Evolutionary conservation across 495 filamentous ascomycete species (phyloP), one percentile per base, ranked within the genome.

Genomic region (Aspergillus egyptiacus): DNA sequence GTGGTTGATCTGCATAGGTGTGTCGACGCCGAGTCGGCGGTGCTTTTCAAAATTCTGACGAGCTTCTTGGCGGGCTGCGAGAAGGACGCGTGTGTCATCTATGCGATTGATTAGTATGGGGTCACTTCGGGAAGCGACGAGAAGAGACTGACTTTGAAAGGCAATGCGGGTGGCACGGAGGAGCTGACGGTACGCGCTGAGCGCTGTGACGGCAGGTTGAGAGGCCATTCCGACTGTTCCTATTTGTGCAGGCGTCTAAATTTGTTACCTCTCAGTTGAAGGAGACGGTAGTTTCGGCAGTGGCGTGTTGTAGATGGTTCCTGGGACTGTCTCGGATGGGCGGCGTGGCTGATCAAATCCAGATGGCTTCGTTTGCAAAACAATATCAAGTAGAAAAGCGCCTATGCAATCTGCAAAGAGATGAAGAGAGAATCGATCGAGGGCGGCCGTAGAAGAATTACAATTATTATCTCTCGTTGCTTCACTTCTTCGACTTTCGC

Each of bases 131-230:
- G 34, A 11, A 14, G 19, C 5, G 6, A 8, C 8, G 27, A 38
- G 19, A 40, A 15, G 13, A 25, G 25, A 59, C 63, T 25, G 66
- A 95, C 91, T 85, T 73, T 82, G 71, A 68, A 97, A 97, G 34
- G 90, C 91, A 49, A 91, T 72, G 23, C 83, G 74, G 24, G 87
- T 81, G 20, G 89, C 83, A 40, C 94, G 93, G 49, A 96, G 76
- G 24, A 98, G 67, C 50, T 85, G 73, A 54, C 91, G 77, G 67
- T 96, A 98, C 14, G 89, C 88, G 58, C 76, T 74, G 2, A 90
- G 62, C 3, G 91, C 86, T 69, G 88, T 84, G 19, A 63, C 32
- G 46, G 55, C 42, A 46, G 56, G 47, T 20, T 61, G 55, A 19
- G 58, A 38, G 18, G 63, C 44, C 63, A 67, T 63, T 39, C 30